Evolutionary conservation across 371 early-diverging fungal species (phyloP), one percentile per base, ranked within the genome.

Genomic region (Sporodiniella umbellata): DNA sequence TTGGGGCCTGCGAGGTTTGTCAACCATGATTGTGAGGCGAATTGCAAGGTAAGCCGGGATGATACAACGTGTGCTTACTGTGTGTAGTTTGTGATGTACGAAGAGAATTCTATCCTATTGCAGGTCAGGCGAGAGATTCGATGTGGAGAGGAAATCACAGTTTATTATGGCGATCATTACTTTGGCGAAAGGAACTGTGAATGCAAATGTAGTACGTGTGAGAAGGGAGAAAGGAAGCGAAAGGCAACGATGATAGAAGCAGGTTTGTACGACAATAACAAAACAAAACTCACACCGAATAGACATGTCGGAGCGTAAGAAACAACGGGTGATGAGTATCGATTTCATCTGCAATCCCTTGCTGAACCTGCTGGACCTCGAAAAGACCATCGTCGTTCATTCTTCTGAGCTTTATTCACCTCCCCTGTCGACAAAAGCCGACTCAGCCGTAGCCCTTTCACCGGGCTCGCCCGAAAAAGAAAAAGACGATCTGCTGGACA

Each of bases 1-100:
- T 72, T 94, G n/a, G 98, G 98, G 5, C 98, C 98, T 23, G 96
- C 92, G 2, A 81, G 98, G 7, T 96, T 97, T 67, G 90, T 92
- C 17, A 96, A 97, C 58, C 98, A 97, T 66, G 96, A 97, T 62
- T 97, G 98, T 66, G 74, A 86, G 42, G 83, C 95, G 0, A 97
- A 95, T 54, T 87, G 88, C 56, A 75, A 79, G 59, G 84, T 85
- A 61, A 42, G 58, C n/a, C n/a, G n/a, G n/a, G n/a, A n/a, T n/a
- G n/a, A n/a, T n/a, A n/a, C n/a, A n/a, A n/a, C n/a, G n/a, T n/a
- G n/a, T n/a, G n/a, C n/a, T n/a, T n/a, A n/a, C n/a, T n/a, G n/a
- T n/a, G n/a, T 15, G 14, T 58, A 82, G 81, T 91, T 91, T 64
- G 83, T 84, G 28, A 62, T 84, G 7, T 54, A 70, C 14, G 82